A percentile compares a stretch with the other conserved stretches of the same genome.
Conservation (phyloP, 2,329 filamentous ascomycete species). For the Botrytis byssoidea region DNA sequence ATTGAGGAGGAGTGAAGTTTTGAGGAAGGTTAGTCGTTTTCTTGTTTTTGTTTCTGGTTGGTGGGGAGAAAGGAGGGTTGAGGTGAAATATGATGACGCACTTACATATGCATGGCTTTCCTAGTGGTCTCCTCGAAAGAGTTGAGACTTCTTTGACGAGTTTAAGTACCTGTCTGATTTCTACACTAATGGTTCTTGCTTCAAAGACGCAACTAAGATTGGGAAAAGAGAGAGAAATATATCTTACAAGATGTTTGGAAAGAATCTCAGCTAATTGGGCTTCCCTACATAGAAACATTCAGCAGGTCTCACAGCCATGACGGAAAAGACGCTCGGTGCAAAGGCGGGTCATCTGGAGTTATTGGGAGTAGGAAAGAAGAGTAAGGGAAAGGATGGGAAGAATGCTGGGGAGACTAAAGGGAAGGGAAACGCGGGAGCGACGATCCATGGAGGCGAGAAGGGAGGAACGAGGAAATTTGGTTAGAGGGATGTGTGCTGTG, state of each 20-base stretch:
- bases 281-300: slow-evolving; percentile 53
- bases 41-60: not conserved
- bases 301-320: slow-evolving; percentile 60
- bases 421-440: slow-evolving; percentile 25
- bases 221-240: no score
- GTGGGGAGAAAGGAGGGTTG: not conserved
- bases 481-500: not conserved
- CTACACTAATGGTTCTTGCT: not conserved
- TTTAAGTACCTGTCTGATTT: slow-evolving; percentile 16
- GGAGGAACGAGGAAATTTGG: slow-evolving; percentile 9
- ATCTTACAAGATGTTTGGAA: not conserved
- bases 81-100: slow-evolving; percentile 2
- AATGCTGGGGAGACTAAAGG: slow-evolving; percentile 39
- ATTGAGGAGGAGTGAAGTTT: slow-evolving; percentile 58
- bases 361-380: slow-evolving; percentile 64
- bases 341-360: slow-evolving; percentile 70
- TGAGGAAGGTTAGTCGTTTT: slow-evolving; percentile 53
- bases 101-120: slow-evolving; percentile 19
- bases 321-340: slow-evolving; percentile 64
- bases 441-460: slow-evolving; percentile 36
- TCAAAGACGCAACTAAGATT: not conserved
- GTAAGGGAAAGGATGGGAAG: slow-evolving; percentile 43
- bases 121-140: slow-evolving; percentile 9
- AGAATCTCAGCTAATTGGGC: slow-evolving; percentile 12
- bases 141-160: slow-evolving; percentile 14